A percentile compares a stretch with the other conserved stretches of the same genome.
These are phyloP conservation scores for Ceratobasidium sp. DNA, from an alignment of 1,284 basidiomycete genomes.

Conservation along the genomic window DNA sequence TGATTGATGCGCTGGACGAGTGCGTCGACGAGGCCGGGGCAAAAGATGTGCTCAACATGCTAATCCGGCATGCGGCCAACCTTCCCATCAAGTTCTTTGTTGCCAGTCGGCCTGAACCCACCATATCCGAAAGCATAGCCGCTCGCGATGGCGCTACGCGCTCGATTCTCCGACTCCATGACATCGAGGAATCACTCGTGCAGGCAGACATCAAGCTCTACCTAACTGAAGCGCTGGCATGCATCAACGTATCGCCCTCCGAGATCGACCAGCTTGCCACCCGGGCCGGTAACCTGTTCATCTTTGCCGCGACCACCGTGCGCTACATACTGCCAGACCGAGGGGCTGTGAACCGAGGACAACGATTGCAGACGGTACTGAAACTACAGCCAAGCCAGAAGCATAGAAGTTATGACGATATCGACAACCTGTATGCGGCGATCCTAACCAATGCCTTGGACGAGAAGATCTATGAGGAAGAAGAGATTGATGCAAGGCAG, in stretches of 20 bases:
- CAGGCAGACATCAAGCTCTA: constrained; percentile 33
- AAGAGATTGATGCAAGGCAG: not conserved
- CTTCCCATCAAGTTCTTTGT: constrained; percentile 12
- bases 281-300: constrained; percentile 28
- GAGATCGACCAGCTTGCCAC: constrained; percentile 14
- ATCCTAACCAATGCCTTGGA: not conserved
- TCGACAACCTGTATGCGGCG: not conserved
- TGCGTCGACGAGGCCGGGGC: not conserved
- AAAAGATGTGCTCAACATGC: not conserved
- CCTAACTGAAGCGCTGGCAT: constrained; percentile 1
- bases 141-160: not conserved
- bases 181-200: constrained; percentile 36
- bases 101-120: not conserved
- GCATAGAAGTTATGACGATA: not conserved
- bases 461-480: too few species aligned
- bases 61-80: not conserved
- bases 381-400: not conserved
- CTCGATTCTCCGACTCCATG: constrained; percentile 11
- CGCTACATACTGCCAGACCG: not conserved
- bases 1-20: constrained; percentile 37
- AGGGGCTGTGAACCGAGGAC: not conserved
- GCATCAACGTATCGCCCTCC: not conserved
- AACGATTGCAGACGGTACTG: not conserved
- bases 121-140: not conserved
- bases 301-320: constrained; percentile 21